These are phyloP conservation scores for Paraleonurus japonicus DNA, from an alignment of 257 asterid species.

Conservation along the genomic window DNA sequence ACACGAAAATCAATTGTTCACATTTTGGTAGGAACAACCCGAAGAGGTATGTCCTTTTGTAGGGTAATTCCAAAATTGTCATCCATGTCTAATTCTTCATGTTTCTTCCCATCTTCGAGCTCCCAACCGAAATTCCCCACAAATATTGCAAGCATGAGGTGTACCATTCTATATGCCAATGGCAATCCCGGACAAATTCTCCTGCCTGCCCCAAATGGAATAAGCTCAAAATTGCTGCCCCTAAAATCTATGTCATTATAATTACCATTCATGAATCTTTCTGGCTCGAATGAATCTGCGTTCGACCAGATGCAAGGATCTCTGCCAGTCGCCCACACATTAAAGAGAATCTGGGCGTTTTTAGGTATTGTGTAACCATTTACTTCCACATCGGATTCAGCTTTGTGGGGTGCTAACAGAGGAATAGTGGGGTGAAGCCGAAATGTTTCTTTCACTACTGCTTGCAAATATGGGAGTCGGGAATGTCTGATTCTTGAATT, in stretches of 20 bases:
- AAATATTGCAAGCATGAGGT: slow-evolving; percentile 33
- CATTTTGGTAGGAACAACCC: slow-evolving; percentile 21
- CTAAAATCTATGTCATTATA: slow-evolving; percentile 20
- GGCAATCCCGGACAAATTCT: slow-evolving; percentile 43
- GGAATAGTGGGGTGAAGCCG: slow-evolving; percentile 39
- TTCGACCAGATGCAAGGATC: slow-evolving; percentile 30
- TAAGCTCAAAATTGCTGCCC: slow-evolving; percentile 28
- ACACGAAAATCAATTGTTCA: background rate
- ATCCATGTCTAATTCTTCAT: slow-evolving; percentile 27
- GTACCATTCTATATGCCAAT: slow-evolving; percentile 34
- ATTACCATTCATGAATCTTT: slow-evolving; percentile 27
- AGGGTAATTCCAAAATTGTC: slow-evolving; percentile 35
- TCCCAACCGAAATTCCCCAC: slow-evolving; percentile 33
- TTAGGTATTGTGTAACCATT: slow-evolving; percentile 32
- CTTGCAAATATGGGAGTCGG: slow-evolving; percentile 28
- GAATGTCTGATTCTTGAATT: slow-evolving; percentile 32
- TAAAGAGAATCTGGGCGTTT: slow-evolving; percentile 30
- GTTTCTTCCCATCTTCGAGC: slow-evolving; percentile 19
- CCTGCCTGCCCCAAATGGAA: slow-evolving; percentile 35
- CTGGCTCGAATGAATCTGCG: slow-evolving; percentile 35
- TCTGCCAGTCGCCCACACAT: slow-evolving; percentile 44
- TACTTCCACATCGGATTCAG: slow-evolving; percentile 17
- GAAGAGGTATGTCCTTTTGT: slow-evolving; percentile 29
- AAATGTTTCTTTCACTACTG: slow-evolving; percentile 40
- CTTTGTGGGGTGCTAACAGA: slow-evolving; percentile 32